Evolutionary conservation across 2,329 filamentous ascomycete species (phyloP).

Genomic region (Ophioceras dolichostomum): DNA sequence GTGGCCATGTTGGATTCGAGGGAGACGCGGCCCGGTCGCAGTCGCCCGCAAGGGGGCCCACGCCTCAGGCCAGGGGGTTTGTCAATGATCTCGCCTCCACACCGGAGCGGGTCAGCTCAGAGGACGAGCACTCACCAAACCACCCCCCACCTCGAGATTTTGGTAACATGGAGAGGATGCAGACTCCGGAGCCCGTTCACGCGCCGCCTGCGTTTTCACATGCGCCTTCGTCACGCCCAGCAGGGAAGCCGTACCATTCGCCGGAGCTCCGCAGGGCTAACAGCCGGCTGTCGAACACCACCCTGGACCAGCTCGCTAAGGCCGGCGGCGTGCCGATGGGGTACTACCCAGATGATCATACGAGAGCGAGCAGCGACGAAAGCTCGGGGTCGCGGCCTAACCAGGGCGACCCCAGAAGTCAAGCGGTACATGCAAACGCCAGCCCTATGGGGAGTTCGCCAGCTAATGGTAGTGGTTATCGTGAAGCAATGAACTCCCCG

Average conservation of each 20-base stretch:
- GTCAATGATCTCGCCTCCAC: constrained; percentile 30
- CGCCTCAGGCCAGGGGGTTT: constrained; percentile 22
- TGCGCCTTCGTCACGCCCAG: constrained; percentile 56
- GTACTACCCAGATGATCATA: constrained; percentile 16
- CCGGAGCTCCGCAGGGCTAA: constrained; percentile 71
- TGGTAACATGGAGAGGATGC: constrained; percentile 40
- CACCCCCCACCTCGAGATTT: constrained; percentile 32
- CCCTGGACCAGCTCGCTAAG: constrained; percentile 67
- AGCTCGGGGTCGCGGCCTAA: constrained; percentile 10
- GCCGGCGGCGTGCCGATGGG: constrained; percentile 40
- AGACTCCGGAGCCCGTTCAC: constrained; percentile 64
- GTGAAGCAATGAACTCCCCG: constrained; percentile 35
- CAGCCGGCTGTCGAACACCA: constrained; percentile 71
- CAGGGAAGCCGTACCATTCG: constrained; percentile 58
- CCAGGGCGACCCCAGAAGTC: constrained; percentile 24
- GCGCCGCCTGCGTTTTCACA: constrained; percentile 72
- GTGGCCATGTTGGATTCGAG: constrained; percentile 3
- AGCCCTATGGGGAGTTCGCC: constrained; percentile 35
- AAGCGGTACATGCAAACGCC: constrained; percentile 34
- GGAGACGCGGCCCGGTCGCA: neutral
- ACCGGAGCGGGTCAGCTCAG: constrained; percentile 43
- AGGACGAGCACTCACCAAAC: constrained; percentile 33
- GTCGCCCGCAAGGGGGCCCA: constrained; percentile 14
- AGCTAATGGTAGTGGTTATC: constrained; percentile 42
- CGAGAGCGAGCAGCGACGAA: constrained; percentile 17